phyloP scores from a whole-genome alignment of 371 early-diverging fungal species.

The Mortierella sp. region DNA sequence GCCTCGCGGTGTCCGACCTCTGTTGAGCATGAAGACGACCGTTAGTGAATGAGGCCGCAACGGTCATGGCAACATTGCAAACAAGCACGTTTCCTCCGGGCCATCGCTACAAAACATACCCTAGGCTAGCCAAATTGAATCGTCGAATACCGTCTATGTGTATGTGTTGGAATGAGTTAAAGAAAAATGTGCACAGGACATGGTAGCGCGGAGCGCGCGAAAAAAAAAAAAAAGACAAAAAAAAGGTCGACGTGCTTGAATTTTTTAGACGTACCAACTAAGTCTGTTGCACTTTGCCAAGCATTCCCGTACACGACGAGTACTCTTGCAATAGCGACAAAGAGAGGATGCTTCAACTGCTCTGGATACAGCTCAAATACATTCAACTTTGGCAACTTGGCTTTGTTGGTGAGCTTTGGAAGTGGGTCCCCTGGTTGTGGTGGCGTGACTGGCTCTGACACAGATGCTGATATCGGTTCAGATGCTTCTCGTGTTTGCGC shows the following conservation, averaged over 20 bases:
- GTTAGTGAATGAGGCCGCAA: background rate
- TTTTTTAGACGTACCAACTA: conserved; percentile 41
- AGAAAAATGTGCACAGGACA: no score
- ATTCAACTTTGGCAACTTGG: conserved; percentile 24
- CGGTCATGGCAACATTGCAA: background rate
- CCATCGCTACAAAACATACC: conserved; percentile 19
- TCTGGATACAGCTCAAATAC: conserved; percentile 34
- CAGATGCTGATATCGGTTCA: background rate
- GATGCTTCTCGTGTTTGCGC: background rate
- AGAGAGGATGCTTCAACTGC: conserved; percentile 40
- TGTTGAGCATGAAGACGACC: background rate
- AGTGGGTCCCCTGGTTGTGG: conserved; percentile 20
- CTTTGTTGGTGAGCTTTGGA: conserved; percentile 14
- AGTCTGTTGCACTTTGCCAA: conserved; percentile 52
- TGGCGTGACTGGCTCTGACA: no score
- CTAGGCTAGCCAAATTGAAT: conserved; percentile 46
- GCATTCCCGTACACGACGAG: conserved; percentile 46
- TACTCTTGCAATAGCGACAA: conserved; percentile 41
- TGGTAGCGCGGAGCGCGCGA: no score
- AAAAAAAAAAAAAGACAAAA: no score
- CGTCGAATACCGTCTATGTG: conserved; percentile 43
- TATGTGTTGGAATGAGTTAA: no score
- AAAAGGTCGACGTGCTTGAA: background rate
- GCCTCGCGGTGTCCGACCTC: conserved; percentile 53
- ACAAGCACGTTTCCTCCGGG: background rate